A percentile compares a stretch with the other conserved stretches of the same genome.
Evolutionary conservation across 2,329 filamentous ascomycete genomes (phyloP).

Genomic region (Aschersonia sp.): DNA sequence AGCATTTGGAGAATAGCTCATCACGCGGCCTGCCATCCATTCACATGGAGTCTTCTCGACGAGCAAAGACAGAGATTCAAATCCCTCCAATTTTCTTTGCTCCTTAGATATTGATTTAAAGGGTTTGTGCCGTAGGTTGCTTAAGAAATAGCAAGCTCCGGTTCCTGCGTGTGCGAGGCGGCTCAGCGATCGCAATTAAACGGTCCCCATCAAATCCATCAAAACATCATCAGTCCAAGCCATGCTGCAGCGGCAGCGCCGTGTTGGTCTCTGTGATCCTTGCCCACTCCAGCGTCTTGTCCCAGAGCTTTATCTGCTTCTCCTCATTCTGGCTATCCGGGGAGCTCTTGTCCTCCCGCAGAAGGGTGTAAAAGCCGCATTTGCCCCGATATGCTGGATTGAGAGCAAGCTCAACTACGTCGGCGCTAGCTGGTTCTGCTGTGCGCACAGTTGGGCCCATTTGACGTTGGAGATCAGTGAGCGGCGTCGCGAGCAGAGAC

Average conservation of each 20-base stretch:
- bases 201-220: too few species aligned
- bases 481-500: background rate
- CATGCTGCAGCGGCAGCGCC: background rate
- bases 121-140: too few species aligned
- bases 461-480: background rate
- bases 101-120: too few species aligned
- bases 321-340: constrained; percentile 1
- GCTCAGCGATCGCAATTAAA: too few species aligned
- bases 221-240: background rate
- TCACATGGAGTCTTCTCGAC: too few species aligned
- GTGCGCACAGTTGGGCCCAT: constrained; percentile 2
- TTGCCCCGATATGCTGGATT: constrained; percentile 1
- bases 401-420: constrained; percentile 2
- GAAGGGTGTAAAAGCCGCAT: constrained; percentile 1
- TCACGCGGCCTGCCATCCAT: too few species aligned
- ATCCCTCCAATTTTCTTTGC: too few species aligned
- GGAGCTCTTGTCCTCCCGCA: constrained; percentile 1
- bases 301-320: constrained; percentile 1
- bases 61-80: too few species aligned
- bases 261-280: background rate
- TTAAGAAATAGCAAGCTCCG: too few species aligned
- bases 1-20: too few species aligned
- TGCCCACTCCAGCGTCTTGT: background rate
- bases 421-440: background rate
- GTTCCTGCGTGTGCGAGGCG: too few species aligned